These are phyloP conservation scores for Moricandia moricandioides DNA, from an alignment of 345 rosid species.

Conservation along the genomic window DNA sequence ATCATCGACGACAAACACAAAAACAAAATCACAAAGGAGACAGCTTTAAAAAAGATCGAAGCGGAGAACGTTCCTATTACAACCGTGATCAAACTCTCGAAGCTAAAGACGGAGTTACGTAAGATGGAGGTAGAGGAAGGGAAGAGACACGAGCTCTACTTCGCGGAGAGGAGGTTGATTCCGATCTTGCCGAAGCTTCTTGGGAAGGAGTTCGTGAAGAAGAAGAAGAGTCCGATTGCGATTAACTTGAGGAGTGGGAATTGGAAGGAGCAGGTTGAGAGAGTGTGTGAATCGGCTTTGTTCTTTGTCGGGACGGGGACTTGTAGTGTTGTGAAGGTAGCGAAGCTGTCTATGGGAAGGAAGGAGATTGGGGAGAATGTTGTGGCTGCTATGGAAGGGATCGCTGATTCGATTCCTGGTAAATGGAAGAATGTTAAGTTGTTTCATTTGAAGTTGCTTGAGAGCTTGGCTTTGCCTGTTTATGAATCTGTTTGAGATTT, in stretches of 20 bases:
- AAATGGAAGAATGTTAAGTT: constrained; percentile 65
- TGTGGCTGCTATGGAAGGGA: constrained; percentile 50
- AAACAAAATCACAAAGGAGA: constrained; percentile 63
- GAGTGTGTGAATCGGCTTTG: constrained; percentile 52
- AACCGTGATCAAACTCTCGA: constrained; percentile 57
- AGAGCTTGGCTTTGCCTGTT: constrained; percentile 74
- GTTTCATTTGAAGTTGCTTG: constrained; percentile 64
- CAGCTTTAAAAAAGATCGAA: constrained; percentile 56
- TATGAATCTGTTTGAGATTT: constrained; percentile 48
- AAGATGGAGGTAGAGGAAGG: neutral
- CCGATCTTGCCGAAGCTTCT: constrained; percentile 53
- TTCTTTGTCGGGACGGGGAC: constrained; percentile 61
- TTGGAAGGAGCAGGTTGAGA: constrained; percentile 77
- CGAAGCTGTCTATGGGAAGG: constrained; percentile 52
- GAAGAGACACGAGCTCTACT: constrained; percentile 14
- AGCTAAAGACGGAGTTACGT: constrained; percentile 26
- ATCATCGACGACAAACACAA: constrained; percentile 68
- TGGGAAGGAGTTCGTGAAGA: constrained; percentile 68
- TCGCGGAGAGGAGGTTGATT: constrained; percentile 32
- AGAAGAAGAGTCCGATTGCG: constrained; percentile 60
- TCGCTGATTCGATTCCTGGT: constrained; percentile 57
- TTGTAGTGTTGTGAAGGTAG: constrained; percentile 65
- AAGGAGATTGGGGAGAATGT: constrained; percentile 55
- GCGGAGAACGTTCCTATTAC: constrained; percentile 46
- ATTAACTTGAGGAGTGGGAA: constrained; percentile 49